Evolutionary conservation across 1,284 basidiomycete species (phyloP).

Genomic region (Veloboletus limbatus): DNA sequence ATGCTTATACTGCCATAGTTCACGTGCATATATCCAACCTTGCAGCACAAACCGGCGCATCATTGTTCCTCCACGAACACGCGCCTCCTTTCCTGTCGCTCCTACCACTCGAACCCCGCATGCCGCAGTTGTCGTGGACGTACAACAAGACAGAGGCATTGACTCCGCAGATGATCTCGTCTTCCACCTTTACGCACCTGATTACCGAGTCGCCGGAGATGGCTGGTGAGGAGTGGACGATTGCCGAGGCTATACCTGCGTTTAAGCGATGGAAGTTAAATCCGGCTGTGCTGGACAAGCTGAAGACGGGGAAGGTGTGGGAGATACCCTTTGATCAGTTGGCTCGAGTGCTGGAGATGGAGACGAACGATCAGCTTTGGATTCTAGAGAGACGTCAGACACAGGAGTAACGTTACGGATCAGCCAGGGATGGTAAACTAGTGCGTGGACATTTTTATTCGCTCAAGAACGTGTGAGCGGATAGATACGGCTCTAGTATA

Average conservation of each 20-base stretch:
- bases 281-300: slow-evolving; percentile 12
- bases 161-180: slow-evolving; percentile 38
- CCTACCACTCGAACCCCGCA: slow-evolving; percentile 5
- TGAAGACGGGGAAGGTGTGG: slow-evolving; percentile 25
- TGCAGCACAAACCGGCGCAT: slow-evolving; percentile 88
- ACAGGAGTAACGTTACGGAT: background rate
- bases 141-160: slow-evolving; percentile 81
- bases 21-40: slow-evolving; percentile 80
- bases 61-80: slow-evolving; percentile 80
- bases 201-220: slow-evolving; percentile 43
- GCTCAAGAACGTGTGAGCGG: too few relatives aligned
- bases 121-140: slow-evolving; percentile 42
- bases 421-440: too few relatives aligned
- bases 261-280: slow-evolving; percentile 51
- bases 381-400: slow-evolving; percentile 41
- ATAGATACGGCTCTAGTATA: too few relatives aligned
- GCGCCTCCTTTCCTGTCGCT: slow-evolving; percentile 44
- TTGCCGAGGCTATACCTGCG: slow-evolving; percentile 42
- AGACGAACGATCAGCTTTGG: slow-evolving; percentile 47
- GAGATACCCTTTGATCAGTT: slow-evolving; percentile 24
- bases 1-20: slow-evolving; percentile 31
- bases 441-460: too few relatives aligned
- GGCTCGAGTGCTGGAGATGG: slow-evolving; percentile 39
- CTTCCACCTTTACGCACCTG: slow-evolving; percentile 55
- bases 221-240: slow-evolving; percentile 37